Evolutionary conservation across 345 rosid species (phyloP).

Genomic region (Populus euphratica): DNA sequence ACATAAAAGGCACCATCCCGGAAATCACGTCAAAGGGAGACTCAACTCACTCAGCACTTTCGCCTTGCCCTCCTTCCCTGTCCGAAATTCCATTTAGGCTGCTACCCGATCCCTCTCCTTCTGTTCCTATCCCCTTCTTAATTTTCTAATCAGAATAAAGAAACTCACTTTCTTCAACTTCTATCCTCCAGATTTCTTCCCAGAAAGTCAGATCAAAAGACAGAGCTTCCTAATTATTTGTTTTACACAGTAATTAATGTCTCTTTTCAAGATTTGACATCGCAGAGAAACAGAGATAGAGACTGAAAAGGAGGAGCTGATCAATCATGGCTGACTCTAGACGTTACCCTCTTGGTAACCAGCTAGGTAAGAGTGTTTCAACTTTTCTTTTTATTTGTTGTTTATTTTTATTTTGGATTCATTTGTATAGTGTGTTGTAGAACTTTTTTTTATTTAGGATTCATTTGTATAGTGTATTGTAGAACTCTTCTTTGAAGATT

Average conservation of each 20-base stretch:
- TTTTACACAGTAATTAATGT: not conserved
- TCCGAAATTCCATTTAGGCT: not conserved
- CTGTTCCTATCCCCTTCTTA: not conserved
- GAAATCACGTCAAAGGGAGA: not conserved
- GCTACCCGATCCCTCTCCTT: not conserved
- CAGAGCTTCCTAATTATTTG: not conserved
- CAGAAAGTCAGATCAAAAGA: not conserved
- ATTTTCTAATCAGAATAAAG: not conserved
- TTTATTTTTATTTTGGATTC: not conserved
- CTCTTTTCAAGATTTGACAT: not conserved
- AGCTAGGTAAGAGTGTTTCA: constrained; percentile 26
- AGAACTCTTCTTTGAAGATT: not conserved
- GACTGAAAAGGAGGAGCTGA: not conserved
- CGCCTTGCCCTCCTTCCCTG: not conserved
- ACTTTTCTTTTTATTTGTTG: not conserved
- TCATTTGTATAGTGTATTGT: not conserved
- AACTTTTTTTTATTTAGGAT: not conserved
- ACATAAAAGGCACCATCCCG: not conserved
- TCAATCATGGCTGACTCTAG: constrained; percentile 40
- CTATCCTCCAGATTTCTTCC: not conserved
- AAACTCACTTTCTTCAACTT: not conserved
- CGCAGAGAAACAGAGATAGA: not conserved
- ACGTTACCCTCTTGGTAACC: constrained; percentile 35
- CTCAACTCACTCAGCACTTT: not conserved
- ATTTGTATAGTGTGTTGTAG: not conserved